Percentiles rank a stretch among this genome's conserved stretches.
Evolutionary conservation across 2,329 filamentous ascomycete species (phyloP).

Genomic region (Claviceps pazoutovae): DNA sequence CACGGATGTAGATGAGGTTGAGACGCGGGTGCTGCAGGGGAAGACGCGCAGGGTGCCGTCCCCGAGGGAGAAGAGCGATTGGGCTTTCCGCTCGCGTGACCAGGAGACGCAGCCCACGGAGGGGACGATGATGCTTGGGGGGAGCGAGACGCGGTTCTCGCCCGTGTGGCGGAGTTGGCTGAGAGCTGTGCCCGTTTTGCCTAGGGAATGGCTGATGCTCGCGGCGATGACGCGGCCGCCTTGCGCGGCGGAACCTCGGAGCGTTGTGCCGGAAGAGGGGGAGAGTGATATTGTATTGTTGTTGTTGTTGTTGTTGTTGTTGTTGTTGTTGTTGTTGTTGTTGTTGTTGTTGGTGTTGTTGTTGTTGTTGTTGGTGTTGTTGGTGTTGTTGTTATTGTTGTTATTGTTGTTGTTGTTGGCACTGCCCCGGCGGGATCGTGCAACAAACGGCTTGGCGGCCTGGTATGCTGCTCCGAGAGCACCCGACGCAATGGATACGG

Average conservation of each 20-base stretch:
- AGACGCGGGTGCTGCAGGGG: slow-evolving; percentile 40
- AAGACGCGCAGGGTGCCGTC: slow-evolving; percentile 55
- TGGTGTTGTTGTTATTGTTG: neutral
- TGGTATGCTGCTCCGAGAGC: slow-evolving; percentile 57
- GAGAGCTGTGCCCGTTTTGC: slow-evolving; percentile 56
- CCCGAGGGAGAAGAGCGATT: slow-evolving; percentile 50
- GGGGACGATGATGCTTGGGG: slow-evolving; percentile 38
- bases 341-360: too few species aligned
- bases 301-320: slow-evolving; percentile 10
- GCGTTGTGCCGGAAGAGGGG: slow-evolving; percentile 24
- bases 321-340: too few species aligned
- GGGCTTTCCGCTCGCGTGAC: slow-evolving; percentile 47
- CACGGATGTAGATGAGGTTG: slow-evolving; percentile 39
- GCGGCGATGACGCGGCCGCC: slow-evolving; percentile 59
- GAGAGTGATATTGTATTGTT: slow-evolving; percentile 7
- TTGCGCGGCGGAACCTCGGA: slow-evolving; percentile 51
- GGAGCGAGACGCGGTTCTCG: slow-evolving; percentile 61
- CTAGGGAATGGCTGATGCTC: slow-evolving; percentile 60
- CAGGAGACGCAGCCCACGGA: slow-evolving; percentile 49
- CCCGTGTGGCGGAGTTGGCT: slow-evolving; percentile 60
- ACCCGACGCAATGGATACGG: slow-evolving; percentile 56
- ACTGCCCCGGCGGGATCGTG: slow-evolving; percentile 38
- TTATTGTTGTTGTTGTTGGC: slow-evolving; percentile 11
- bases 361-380: too few species aligned
- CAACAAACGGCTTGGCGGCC: slow-evolving; percentile 47